Conservation (phyloP, 2,329 filamentous ascomycete genomes). For the Diaporthe amygdali region DNA sequence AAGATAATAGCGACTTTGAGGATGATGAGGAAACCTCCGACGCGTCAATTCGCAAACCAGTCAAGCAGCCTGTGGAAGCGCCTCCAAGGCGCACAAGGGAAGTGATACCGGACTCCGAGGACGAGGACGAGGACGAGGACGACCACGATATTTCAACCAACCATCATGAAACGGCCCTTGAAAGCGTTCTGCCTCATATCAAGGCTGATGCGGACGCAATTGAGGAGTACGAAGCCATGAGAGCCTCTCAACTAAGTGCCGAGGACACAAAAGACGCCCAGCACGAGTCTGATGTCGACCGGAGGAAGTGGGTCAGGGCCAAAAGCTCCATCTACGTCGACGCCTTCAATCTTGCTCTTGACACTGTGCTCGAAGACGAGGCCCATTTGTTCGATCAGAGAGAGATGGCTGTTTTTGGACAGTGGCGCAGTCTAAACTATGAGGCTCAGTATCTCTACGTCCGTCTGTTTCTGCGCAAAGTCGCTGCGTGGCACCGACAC, state of each 20-base stretch:
- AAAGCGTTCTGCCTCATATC: slow-evolving; percentile 72
- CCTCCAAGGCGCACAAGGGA: neutral
- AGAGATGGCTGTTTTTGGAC: slow-evolving; percentile 76
- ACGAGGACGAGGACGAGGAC: slow-evolving; percentile 28
- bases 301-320: slow-evolving; percentile 71
- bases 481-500: slow-evolving; percentile 87
- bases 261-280: slow-evolving; percentile 54
- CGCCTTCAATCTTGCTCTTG: slow-evolving; percentile 90
- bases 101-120: slow-evolving; percentile 30
- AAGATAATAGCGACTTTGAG: slow-evolving; percentile 36
- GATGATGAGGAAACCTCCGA: slow-evolving; percentile 34
- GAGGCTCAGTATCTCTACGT: slow-evolving; percentile 96
- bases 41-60: slow-evolving; percentile 12
- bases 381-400: slow-evolving; percentile 82
- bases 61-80: neutral
- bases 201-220: slow-evolving; percentile 74
- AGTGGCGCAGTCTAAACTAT: slow-evolving; percentile 78
- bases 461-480: slow-evolving; percentile 89
- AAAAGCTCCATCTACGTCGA: slow-evolving; percentile 95
- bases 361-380: slow-evolving; percentile 90
- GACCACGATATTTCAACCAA: slow-evolving; percentile 13
- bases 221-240: slow-evolving; percentile 76
- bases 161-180: slow-evolving; percentile 64
- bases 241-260: slow-evolving; percentile 54
- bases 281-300: slow-evolving; percentile 42